Conservation (phyloP, 2,329 filamentous ascomycete genomes). For the Elsinoe necatrix region DNA sequence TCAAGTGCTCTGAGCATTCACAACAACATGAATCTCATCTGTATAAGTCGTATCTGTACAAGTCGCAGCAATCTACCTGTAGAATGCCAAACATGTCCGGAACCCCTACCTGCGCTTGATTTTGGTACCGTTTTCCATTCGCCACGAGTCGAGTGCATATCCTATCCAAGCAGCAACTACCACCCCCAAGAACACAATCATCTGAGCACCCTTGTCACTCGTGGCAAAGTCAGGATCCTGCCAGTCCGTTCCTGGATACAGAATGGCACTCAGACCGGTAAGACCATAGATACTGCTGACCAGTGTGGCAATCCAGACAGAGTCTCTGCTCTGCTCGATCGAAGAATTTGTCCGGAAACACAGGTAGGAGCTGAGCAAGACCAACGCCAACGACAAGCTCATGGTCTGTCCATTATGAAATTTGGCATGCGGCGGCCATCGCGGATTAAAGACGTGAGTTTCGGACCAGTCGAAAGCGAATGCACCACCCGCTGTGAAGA, state of each 20-base stretch:
- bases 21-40: not conserved
- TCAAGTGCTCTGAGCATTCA: not conserved
- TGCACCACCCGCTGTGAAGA: not conserved
- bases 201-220: constrained; percentile 30
- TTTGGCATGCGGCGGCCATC: constrained; percentile 12
- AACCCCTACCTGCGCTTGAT: not conserved
- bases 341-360: not conserved
- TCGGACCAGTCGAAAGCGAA: constrained; percentile 11
- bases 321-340: not conserved
- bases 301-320: not conserved
- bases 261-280: constrained; percentile 36
- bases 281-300: constrained; percentile 37
- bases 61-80: not conserved
- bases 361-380: constrained; percentile 33
- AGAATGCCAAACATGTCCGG: too few species aligned
- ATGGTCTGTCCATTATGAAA: constrained; percentile 49
- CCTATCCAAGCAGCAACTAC: constrained; percentile 17
- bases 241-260: constrained; percentile 40
- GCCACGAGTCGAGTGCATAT: not conserved
- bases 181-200: constrained; percentile 24
- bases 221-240: constrained; percentile 41
- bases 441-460: constrained; percentile 11
- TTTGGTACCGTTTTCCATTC: not conserved
- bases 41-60: not conserved
- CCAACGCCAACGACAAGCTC: constrained; percentile 37